Conservation (phyloP, 2,329 filamentous ascomycete species). For the Aureobasidium sp. region DNA sequence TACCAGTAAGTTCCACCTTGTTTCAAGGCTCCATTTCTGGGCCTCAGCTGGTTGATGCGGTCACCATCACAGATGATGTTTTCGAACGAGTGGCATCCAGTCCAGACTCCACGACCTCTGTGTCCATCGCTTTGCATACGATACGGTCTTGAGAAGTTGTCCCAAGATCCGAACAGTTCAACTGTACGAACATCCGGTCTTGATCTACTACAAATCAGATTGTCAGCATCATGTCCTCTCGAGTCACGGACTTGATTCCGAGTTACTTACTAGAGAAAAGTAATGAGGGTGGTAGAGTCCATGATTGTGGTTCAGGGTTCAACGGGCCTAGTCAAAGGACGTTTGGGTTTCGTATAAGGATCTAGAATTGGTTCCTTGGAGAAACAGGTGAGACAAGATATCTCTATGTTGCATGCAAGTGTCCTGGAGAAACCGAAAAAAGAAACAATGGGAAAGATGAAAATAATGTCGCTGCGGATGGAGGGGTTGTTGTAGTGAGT, state of each 20-base stretch:
- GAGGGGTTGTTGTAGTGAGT: neutral
- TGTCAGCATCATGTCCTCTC: neutral
- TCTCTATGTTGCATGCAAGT: neutral
- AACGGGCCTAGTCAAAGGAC: neutral
- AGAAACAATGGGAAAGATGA: neutral
- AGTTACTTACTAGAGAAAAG: constrained; percentile 27
- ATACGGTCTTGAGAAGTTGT: constrained; percentile 77
- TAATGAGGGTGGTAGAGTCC: constrained; percentile 30
- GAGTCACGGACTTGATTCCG: neutral
- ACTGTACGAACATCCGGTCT: constrained; percentile 56
- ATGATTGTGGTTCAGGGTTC: constrained; percentile 16
- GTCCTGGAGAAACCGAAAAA: neutral
- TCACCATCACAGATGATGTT: constrained; percentile 78
- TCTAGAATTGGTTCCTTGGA: neutral
- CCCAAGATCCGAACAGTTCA: constrained; percentile 84
- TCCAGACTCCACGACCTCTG: constrained; percentile 69
- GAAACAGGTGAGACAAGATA: neutral
- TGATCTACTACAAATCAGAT: constrained; percentile 16
- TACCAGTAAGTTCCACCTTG: constrained; percentile 96
- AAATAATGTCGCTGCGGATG: neutral
- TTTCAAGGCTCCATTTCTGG: constrained; percentile 69
- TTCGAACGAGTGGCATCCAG: constrained; percentile 77
- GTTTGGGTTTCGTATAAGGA: neutral
- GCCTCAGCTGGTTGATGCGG: constrained; percentile 39
- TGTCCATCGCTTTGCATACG: constrained; percentile 71